Evolutionary conservation across 106 monocot species (phyloP).

Genomic region (Allium sativum): DNA sequence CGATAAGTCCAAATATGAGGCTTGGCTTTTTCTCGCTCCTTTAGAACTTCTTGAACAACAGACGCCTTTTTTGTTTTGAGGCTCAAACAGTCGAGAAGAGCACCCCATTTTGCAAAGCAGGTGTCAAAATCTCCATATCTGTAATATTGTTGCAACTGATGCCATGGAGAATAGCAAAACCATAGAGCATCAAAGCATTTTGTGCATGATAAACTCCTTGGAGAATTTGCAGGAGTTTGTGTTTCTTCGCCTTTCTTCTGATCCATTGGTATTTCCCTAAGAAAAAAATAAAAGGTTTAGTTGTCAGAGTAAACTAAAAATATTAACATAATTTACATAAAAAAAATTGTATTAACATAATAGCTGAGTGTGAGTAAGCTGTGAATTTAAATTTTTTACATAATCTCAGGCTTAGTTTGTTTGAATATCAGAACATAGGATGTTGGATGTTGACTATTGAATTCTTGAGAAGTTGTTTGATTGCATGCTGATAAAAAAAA

Average conservation of each 20-base stretch:
- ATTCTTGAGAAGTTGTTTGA: too few species aligned
- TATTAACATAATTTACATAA: too few species aligned
- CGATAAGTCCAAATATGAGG: slow-evolving; percentile 76
- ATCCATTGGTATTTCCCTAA: slow-evolving; percentile 3
- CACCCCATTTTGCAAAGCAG: slow-evolving; percentile 71
- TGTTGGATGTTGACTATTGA: too few species aligned
- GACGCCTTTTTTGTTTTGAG: slow-evolving; percentile 71
- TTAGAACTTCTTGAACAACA: slow-evolving; percentile 63
- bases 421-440: too few species aligned
- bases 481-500: too few species aligned
- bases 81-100: slow-evolving; percentile 66
- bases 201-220: slow-evolving; percentile 11
- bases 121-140: slow-evolving; percentile 74
- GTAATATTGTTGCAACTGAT: slow-evolving; percentile 79
- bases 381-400: too few species aligned
- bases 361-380: too few species aligned
- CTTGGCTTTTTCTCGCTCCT: slow-evolving; percentile 50
- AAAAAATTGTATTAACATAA: too few species aligned
- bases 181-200: slow-evolving; percentile 23
- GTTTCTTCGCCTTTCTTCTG: neutral
- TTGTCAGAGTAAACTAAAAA: neutral
- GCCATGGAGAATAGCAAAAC: slow-evolving; percentile 20
- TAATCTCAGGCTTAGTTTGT: too few species aligned
- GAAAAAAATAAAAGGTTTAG: neutral
- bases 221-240: neutral